Evolutionary conservation across 257 asterid species (phyloP), one percentile per base, ranked within the genome.

Genomic region (Solanum clarkiae): DNA sequence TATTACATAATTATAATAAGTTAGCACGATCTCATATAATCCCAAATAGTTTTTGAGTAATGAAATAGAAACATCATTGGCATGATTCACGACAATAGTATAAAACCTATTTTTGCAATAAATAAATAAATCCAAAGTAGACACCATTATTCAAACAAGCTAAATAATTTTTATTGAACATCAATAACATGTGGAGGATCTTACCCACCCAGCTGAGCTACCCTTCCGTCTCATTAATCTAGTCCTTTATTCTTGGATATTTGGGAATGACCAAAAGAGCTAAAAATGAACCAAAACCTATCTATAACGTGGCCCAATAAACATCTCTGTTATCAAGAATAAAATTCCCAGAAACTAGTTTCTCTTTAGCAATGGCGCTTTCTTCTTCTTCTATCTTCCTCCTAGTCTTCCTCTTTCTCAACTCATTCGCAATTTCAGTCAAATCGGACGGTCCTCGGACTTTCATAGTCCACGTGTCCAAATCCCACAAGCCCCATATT

Each of bases 391-490:
- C 44, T 4, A 3, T 56, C 84, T 20, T 8, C 63, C 86, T 89
- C 40, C 68, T 88, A 47, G 68, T 91, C 81, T 60, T 85, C 91
- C 26, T 74, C 82, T 57, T 74, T 77, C 12, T 80, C 51, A 32
- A 9, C n/a, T 18, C 80, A 8, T 10, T 45, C 16, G 5, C 60
- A 20, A 5, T 51, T 62, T 87, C 90, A 72, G 10, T 69, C 49
- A 83, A 93, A 45, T 81, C 90, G 80, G 92, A 88, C 49, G 88
- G 44, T 47, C 93, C 84, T 22, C 84, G 89, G n/a, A 92, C 96
- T 74, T 96, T 90, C 94, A 96, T 94, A 90, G 88, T 96, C 90
- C 98, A 94, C 88, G 92, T 96, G 24, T 88, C 94, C 45, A 89
- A 88, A 88, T 86, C 94, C 3, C 88, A 90, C 1, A 96, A 92